Evolutionary conservation across 192 early-diverging fungal genomes (phyloP).

Genomic region (Diversispora epigaea): DNA sequence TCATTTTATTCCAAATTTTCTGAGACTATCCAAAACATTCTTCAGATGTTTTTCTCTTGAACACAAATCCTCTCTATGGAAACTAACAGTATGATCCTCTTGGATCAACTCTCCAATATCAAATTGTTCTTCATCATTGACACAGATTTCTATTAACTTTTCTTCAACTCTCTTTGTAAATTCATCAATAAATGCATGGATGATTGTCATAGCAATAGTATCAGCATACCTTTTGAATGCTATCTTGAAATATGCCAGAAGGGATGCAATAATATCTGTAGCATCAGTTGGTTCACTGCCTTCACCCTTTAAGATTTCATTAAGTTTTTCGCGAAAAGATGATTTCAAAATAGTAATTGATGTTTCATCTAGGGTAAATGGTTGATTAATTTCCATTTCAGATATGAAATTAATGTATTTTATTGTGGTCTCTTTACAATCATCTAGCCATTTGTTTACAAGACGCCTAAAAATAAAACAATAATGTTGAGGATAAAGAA

Average conservation of each 20-base stretch:
- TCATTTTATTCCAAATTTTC: neutral
- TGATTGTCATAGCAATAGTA: neutral
- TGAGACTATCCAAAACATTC: neutral
- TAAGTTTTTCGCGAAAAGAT: neutral
- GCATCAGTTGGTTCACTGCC: neutral
- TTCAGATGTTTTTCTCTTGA: neutral
- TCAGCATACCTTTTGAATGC: neutral
- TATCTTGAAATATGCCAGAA: neutral
- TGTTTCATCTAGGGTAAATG: slow-evolving; percentile 18
- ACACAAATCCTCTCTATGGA: neutral
- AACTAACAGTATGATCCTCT: neutral
- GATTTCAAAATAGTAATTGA: neutral
- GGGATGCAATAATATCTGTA: neutral
- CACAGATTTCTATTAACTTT: neutral
- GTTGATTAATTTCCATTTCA: neutral
- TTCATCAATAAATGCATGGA: neutral
- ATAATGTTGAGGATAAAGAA: neutral
- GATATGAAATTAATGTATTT: neutral
- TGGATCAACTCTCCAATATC: neutral
- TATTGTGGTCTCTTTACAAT: neutral
- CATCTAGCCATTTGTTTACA: neutral
- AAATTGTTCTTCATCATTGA: neutral
- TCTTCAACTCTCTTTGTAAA: neutral
- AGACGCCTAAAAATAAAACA: neutral
- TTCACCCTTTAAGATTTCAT: neutral